Conservation (phyloP, 1,284 basidiomycete species). For the Phenoliferia sp. region DNA sequence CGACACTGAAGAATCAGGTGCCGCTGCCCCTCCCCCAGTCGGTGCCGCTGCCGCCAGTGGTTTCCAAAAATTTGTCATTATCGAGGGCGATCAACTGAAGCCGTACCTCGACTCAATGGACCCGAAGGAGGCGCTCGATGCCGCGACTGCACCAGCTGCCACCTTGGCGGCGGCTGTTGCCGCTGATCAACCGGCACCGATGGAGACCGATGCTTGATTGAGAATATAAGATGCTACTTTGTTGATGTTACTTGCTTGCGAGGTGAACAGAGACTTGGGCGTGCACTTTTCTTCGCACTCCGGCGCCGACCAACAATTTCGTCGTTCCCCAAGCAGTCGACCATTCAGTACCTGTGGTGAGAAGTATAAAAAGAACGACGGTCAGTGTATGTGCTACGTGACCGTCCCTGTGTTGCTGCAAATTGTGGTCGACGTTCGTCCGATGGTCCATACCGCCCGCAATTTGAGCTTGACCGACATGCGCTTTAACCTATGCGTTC, state of each 20-base stretch:
- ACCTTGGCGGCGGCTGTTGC: slow-evolving; percentile 1
- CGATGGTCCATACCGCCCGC: too few species aligned
- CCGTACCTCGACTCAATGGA: slow-evolving; percentile 33
- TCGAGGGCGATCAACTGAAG: slow-evolving; percentile 56
- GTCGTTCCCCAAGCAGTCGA: too few species aligned
- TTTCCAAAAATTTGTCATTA: slow-evolving; percentile 58
- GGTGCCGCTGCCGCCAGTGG: slow-evolving; percentile 47
- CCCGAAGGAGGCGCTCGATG: slow-evolving; percentile 14
- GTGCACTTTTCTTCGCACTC: neutral
- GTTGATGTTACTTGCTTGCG: neutral
- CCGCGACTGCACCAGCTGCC: neutral
- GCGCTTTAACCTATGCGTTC: too few species aligned
- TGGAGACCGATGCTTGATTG: slow-evolving; percentile 10
- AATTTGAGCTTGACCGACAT: too few species aligned
- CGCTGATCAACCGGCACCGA: slow-evolving; percentile 6
- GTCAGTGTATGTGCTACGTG: too few species aligned
- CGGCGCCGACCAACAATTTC: too few species aligned
- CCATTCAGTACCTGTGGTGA: too few species aligned
- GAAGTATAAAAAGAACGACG: too few species aligned
- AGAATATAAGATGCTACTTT: neutral
- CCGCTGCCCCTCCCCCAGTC: slow-evolving; percentile 51
- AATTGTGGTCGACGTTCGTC: too few species aligned
- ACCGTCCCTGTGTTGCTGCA: too few species aligned
- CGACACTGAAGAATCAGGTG: too few species aligned
- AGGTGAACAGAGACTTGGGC: neutral